Evolutionary conservation across 2,329 filamentous ascomycete species (phyloP).

Genomic region (Alternaria tenuissima): DNA sequence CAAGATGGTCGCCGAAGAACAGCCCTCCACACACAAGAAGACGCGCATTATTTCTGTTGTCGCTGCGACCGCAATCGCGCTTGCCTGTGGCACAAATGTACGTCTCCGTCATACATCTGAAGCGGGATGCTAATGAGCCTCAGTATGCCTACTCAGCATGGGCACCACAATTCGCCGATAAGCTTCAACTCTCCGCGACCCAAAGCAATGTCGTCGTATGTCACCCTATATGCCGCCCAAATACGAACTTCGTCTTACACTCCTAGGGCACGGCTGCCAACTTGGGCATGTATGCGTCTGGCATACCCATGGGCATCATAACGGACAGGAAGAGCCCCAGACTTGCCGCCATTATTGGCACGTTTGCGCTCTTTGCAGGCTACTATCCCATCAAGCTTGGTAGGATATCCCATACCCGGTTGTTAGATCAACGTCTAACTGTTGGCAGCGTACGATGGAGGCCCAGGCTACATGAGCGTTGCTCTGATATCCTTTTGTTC

Average conservation of each 20-base stretch:
- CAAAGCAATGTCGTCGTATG: constrained; percentile 88
- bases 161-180: constrained; percentile 93
- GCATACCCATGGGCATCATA: constrained; percentile 87
- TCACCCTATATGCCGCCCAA: constrained; percentile 8
- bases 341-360: constrained; percentile 78
- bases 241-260: constrained; percentile 36
- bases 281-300: constrained; percentile 91
- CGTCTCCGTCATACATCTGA: constrained; percentile 40
- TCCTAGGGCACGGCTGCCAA: constrained; percentile 72
- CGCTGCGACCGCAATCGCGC: constrained; percentile 82
- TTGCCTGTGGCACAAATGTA: constrained; percentile 94
- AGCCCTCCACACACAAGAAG: constrained; percentile 59
- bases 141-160: constrained; percentile 99
- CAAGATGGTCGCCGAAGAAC: constrained; percentile 35
- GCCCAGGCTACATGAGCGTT: constrained; percentile 65
- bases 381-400: constrained; percentile 83
- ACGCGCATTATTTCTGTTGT: constrained; percentile 82
- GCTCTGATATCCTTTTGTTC: constrained; percentile 78
- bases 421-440: constrained; percentile 34
- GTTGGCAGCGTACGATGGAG: constrained; percentile 73
- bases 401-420: constrained; percentile 33
- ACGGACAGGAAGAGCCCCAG: constrained; percentile 84
- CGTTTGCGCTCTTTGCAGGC: constrained; percentile 74
- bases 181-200: constrained; percentile 86
- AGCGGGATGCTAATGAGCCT: constrained; percentile 33